A percentile compares a stretch with the other conserved stretches of the same genome.
These are phyloP conservation scores for Mucuna pruriens DNA, from an alignment of 306 rosid genomes.

Conservation along the genomic window DNA sequence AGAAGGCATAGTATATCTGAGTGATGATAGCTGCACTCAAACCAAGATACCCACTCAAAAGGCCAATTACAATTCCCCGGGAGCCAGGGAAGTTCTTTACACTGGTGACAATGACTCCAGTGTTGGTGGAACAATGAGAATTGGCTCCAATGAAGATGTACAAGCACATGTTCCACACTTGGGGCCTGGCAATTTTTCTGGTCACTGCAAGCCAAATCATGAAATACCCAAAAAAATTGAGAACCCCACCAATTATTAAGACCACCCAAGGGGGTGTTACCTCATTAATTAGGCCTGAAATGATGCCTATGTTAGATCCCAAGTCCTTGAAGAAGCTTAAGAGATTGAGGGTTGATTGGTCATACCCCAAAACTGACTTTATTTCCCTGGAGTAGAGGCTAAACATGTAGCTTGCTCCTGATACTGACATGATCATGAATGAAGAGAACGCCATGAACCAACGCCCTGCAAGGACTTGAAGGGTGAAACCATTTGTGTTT, in stretches of 20 bases:
- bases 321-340: conserved; percentile 50
- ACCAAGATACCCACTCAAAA: conserved; percentile 44
- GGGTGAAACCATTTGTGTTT: not conserved
- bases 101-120: conserved; percentile 48
- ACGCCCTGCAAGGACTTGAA: conserved; percentile 45
- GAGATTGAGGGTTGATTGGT: conserved; percentile 49
- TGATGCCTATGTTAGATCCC: conserved; percentile 48
- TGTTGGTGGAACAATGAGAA: conserved; percentile 53
- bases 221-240: conserved; percentile 48
- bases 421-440: conserved; percentile 50
- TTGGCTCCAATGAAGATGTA: conserved; percentile 48
- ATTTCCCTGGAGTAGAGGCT: conserved; percentile 48
- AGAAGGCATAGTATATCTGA: conserved; percentile 54
- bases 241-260: conserved; percentile 45
- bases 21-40: conserved; percentile 51
- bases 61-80: conserved; percentile 46
- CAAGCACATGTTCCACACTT: conserved; percentile 42
- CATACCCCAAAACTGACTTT: conserved; percentile 47
- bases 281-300: conserved; percentile 48
- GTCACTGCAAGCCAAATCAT: conserved; percentile 55
- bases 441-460: conserved; percentile 57
- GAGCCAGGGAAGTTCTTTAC: conserved; percentile 53
- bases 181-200: conserved; percentile 43
- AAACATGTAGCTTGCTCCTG: conserved; percentile 59
- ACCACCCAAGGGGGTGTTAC: conserved; percentile 51